Base-by-base conservation (phyloP, 805 yeast species). In the Kurtzmaniella fragi region DNA sequence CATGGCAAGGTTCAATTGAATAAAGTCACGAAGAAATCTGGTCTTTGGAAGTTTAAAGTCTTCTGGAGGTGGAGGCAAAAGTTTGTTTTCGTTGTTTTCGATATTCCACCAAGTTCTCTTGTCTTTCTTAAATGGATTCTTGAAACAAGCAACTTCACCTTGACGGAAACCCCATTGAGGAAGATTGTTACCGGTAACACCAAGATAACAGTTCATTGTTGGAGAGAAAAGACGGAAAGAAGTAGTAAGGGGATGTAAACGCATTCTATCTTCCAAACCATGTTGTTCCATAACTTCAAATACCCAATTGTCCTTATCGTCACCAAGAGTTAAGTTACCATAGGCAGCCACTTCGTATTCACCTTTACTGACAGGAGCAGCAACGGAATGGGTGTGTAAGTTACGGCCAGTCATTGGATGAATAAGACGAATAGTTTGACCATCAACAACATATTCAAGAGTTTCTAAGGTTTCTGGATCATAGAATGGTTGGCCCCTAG, bases 151-250 rank as follows among this genome's bases (percentile, higher is more conserved):
- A 47, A 93, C 91, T 68, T 93, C 99, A 46, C 96, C 95, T 70
- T 93, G 99, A 58, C 88, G 78, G 76, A 91, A 93, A 15, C 99
- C 99, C 99, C 99, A 93, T 13, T 79, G 80, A 14, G 99, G 99
- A 56, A 90, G 80, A 17, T 77, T 59, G 48, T 70, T 65, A 33
- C 96, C 97, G 9, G 93, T 74, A 11, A 91, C 85, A 48, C 90
- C 85, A 55, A 93, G 67, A 60, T 89, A 90, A 60, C 97, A 95
- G 31, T 84, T 84, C 53, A 88, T 59, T 8, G 59, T 77, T 47
- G 70, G 71, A 60, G 82, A 82, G 53, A 71, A 78, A 49, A 93
- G 67, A 62, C 96, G 77, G 64, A 93, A 78, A 16, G 88, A 80
- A 1, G 96, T 75, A 28, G 96, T 78, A 46, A 90, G 73, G 13